Evolutionary conservation across 2,329 filamentous ascomycete genomes (phyloP).

Genomic region (Clarireedia sp.): DNA sequence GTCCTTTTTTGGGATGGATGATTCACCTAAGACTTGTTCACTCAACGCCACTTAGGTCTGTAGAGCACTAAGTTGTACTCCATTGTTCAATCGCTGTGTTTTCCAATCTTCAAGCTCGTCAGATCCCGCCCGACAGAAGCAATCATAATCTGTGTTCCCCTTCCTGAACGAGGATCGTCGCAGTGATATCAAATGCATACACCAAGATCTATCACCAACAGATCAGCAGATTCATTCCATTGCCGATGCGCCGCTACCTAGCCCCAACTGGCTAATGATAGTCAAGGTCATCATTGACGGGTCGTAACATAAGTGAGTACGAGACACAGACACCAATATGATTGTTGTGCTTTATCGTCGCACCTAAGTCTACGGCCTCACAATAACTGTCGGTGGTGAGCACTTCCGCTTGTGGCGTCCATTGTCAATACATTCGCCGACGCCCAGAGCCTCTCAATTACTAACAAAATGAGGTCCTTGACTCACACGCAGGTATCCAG

Average conservation of each 20-base stretch:
- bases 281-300: slow-evolving; percentile 22
- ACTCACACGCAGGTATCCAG: neutral
- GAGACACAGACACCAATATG: slow-evolving; percentile 7
- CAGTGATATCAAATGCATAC: slow-evolving; percentile 7
- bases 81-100: neutral
- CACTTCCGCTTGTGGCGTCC: slow-evolving; percentile 5
- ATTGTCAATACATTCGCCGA: no score
- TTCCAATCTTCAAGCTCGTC: neutral
- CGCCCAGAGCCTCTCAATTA: no score
- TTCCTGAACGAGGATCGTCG: neutral
- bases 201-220: slow-evolving; percentile 12
- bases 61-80: no score
- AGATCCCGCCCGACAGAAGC: slow-evolving; percentile 1
- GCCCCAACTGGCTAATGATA: slow-evolving; percentile 17
- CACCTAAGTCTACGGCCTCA: slow-evolving; percentile 3
- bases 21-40: neutral
- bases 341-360: slow-evolving; percentile 6
- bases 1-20: no score
- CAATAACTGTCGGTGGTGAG: slow-evolving; percentile 7
- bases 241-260: slow-evolving; percentile 7
- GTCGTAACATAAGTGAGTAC: slow-evolving; percentile 19
- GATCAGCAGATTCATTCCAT: slow-evolving; percentile 16
- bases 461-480: neutral
- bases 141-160: slow-evolving; percentile 6
- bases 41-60: no score